Conservation (phyloP, 2,329 filamentous ascomycete species). For the Metarhizium anisopliae region DNA sequence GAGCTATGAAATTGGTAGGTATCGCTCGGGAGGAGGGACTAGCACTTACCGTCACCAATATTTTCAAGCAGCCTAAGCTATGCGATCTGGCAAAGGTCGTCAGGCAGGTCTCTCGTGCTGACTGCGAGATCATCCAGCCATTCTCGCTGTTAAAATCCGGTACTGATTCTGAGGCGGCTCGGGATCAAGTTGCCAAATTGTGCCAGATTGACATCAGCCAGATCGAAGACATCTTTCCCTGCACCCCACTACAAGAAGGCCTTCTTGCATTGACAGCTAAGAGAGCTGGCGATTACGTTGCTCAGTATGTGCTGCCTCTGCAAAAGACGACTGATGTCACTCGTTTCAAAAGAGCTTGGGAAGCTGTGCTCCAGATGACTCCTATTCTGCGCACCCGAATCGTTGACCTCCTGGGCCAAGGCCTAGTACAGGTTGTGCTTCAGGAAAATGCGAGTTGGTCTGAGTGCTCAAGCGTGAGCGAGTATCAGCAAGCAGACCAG, state of each 20-base stretch:
- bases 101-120: background rate
- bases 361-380: constrained; percentile 1
- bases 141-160: background rate
- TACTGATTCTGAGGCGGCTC: background rate
- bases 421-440: constrained; percentile 32
- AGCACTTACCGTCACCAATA: constrained; percentile 12
- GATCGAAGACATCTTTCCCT: constrained; percentile 8
- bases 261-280: constrained; percentile 6
- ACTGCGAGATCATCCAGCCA: background rate
- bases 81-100: background rate
- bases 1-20: constrained; percentile 8
- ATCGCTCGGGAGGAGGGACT: background rate
- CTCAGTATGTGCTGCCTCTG: constrained; percentile 2
- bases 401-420: constrained; percentile 12
- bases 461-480: constrained; percentile 19
- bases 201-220: background rate
- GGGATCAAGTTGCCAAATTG: background rate
- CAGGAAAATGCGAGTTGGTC: constrained; percentile 22
- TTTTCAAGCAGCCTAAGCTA: constrained; percentile 4
- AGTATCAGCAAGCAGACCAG: constrained; percentile 24
- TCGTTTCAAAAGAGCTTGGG: constrained; percentile 6
- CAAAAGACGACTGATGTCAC: background rate
- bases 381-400: constrained; percentile 7
- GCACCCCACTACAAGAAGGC: constrained; percentile 8
- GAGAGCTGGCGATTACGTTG: constrained; percentile 6